Conservation (phyloP, 192 early-diverging fungal genomes). For the Dissophora globulifera region DNA sequence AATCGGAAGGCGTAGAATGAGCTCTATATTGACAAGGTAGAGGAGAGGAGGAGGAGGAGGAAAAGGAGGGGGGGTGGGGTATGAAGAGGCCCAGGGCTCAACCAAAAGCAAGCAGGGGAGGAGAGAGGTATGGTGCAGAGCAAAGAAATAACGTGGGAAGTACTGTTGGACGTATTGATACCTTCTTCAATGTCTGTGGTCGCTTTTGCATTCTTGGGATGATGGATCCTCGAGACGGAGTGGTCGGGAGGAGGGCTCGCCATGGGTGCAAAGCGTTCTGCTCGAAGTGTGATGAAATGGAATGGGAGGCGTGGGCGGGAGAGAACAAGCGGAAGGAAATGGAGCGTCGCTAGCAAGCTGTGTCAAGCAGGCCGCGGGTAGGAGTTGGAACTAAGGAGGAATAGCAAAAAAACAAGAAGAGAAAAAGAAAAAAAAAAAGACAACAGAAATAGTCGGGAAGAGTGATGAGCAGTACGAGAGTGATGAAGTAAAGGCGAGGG, state of each 20-base stretch:
- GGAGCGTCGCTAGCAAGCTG: not conserved
- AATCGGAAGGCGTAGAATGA: too few relatives aligned
- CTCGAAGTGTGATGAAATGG: not conserved
- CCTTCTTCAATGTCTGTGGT: conserved; percentile 40
- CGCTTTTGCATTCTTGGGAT: conserved; percentile 33
- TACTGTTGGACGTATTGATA: conserved; percentile 2
- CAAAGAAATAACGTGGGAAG: not conserved
- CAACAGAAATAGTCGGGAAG: too few relatives aligned
- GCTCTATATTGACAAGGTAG: too few relatives aligned
- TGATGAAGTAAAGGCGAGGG: too few relatives aligned
- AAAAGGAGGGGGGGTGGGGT: not conserved
- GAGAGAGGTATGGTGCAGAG: not conserved
- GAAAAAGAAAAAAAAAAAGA: too few relatives aligned
- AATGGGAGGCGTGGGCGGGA: not conserved
- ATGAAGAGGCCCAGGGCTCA: not conserved
- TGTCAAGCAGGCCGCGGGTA: too few relatives aligned
- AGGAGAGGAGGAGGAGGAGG: not conserved
- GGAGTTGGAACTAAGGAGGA: too few relatives aligned
- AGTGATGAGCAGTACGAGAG: too few relatives aligned
- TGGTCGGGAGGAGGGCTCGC: conserved; percentile 6
- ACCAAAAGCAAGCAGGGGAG: not conserved
- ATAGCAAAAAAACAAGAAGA: too few relatives aligned
- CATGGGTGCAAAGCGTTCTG: conserved; percentile 5
- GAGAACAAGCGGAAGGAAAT: not conserved
- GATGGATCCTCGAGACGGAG: conserved; percentile 11